Conservation (phyloP, 192 early-diverging fungal genomes). For the Coemansia biformis region DNA sequence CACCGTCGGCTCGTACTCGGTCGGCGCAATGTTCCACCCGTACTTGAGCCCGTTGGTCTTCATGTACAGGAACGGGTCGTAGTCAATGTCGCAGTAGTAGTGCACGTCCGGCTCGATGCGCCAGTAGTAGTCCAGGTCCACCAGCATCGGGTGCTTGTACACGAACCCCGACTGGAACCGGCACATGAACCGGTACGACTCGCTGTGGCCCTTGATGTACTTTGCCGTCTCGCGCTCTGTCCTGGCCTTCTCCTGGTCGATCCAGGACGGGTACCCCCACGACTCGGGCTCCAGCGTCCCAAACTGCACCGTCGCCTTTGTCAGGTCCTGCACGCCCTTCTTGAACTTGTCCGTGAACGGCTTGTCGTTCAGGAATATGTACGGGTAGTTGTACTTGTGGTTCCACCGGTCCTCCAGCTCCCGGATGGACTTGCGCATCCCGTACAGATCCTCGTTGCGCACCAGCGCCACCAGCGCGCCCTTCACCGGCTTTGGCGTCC, state of each 20-base stretch:
- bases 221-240: constrained; percentile 19
- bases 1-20: constrained; percentile 54
- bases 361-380: constrained; percentile 74
- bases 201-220: constrained; percentile 40
- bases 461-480: constrained; percentile 63
- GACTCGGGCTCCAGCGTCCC: constrained; percentile 29
- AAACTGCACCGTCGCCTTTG: constrained; percentile 27
- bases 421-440: constrained; percentile 50
- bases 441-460: constrained; percentile 61
- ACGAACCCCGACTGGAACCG: constrained; percentile 50
- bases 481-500: constrained; percentile 31
- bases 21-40: constrained; percentile 53
- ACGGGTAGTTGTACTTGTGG: constrained; percentile 70
- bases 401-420: constrained; percentile 71
- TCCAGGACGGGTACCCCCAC: constrained; percentile 47
- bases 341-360: constrained; percentile 68
- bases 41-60: constrained; percentile 44
- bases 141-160: constrained; percentile 51
- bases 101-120: constrained; percentile 55
- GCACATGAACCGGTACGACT: constrained; percentile 42
- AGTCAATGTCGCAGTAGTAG: constrained; percentile 54
- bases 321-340: constrained; percentile 34
- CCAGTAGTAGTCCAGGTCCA: constrained; percentile 56
- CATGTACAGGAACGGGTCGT: constrained; percentile 56
- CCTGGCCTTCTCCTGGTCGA: constrained; percentile 37